A percentile compares a stretch with the other conserved stretches of the same genome.
Evolutionary conservation across 108 stramenopile species (phyloP).

Genomic region (Skeletonema grethae): DNA sequence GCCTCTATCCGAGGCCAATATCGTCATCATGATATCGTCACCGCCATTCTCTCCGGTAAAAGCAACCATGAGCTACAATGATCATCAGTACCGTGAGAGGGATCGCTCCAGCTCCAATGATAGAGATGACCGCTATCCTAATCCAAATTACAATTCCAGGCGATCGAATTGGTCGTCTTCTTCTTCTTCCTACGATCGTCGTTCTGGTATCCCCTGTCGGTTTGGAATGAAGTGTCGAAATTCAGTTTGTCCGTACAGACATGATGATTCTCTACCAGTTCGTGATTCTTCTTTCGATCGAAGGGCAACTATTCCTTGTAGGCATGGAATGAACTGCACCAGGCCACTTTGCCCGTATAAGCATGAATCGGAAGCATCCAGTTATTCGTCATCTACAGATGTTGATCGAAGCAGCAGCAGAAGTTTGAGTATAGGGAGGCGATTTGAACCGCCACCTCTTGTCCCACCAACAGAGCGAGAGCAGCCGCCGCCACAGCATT

Average conservation of each 20-base stretch:
- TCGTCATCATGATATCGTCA: neutral
- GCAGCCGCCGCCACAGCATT: neutral
- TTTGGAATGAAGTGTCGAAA: constrained; percentile 3
- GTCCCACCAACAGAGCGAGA: neutral
- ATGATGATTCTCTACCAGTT: neutral
- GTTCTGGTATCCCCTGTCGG: neutral
- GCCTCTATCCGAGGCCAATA: no score
- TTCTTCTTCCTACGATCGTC: neutral
- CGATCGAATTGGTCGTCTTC: neutral
- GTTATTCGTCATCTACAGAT: neutral
- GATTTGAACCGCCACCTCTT: constrained; percentile 3
- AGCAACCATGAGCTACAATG: neutral
- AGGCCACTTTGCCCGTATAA: neutral
- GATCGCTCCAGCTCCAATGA: neutral
- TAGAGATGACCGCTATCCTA: neutral
- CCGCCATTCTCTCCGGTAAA: neutral
- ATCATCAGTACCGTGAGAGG: neutral
- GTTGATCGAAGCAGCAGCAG: neutral
- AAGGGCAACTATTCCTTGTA: neutral
- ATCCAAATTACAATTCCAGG: neutral
- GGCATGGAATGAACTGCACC: neutral
- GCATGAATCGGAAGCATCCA: neutral
- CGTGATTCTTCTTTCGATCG: neutral
- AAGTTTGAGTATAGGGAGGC: neutral
- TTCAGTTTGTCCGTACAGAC: neutral